Evolutionary conservation across 2,329 filamentous ascomycete species (phyloP), one percentile per base, ranked within the genome.

Genomic region (Westerdykella sp.): DNA sequence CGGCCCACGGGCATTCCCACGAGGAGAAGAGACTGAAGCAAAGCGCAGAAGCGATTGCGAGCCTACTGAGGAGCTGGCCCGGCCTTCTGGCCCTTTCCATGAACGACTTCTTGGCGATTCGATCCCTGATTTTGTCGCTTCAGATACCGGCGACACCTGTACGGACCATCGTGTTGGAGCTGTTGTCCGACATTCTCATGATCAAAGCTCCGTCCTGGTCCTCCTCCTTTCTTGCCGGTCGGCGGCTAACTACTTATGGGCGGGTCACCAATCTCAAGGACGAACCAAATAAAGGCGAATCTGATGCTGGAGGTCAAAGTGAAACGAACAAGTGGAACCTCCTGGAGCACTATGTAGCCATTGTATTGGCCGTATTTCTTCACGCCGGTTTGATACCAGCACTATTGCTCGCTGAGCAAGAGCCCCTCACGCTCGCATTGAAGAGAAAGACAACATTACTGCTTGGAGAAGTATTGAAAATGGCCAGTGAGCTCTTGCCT

Each of bases 171-270:
- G 81, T 96, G 14, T 76, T 98, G 47, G 93, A 98, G 63, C 73
- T 98, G 11, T 69, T 98, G 14, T 96, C 94, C 55, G 81, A 84
- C 55, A 77, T 83, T 15, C 70, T 98, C 40, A 82, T 91, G 30
- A 96, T 98, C 60, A 97, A 97, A 55, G 84, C 90, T 45, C 82
- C 93, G 35, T 83, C 89, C 7, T 98, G 93, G 93, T 94, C 93
- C 6, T 90, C 88, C 0, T 94, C 91, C 0, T 98, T 95, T 63
- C 77, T 98, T 37, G 93, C 94, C 30, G 94, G 93, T 6, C 80
- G 93, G 51, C 78, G 94, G 46, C 73, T 98, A 37, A 98, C 94
- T 1, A 98, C 93, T 0, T 98, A 98, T 64, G 91, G 90, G n/a
- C 80, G 94, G 56, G 90, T 97, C 31, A 83, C 88, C 6, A 93